Evolutionary conservation across 2,329 filamentous ascomycete genomes (phyloP).

Genomic region (Aspergillus sp.): DNA sequence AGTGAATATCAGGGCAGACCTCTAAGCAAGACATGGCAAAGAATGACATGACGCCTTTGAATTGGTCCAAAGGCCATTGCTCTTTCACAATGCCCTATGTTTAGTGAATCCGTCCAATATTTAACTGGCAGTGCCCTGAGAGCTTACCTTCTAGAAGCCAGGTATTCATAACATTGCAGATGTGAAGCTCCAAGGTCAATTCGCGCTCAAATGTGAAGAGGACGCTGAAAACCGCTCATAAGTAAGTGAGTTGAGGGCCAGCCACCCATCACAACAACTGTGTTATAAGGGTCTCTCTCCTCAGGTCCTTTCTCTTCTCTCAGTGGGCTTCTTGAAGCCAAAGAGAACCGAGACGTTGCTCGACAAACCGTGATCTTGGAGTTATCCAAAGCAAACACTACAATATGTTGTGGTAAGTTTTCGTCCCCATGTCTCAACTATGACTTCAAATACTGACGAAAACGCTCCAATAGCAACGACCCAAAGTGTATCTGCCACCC

Average conservation of each 20-base stretch:
- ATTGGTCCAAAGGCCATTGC: neutral
- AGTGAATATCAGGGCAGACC: neutral
- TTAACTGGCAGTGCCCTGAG: neutral
- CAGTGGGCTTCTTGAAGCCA: neutral
- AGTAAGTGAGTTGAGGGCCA: conserved; percentile 3
- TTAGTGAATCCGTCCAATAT: neutral
- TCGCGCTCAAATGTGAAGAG: neutral
- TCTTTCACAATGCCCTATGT: neutral
- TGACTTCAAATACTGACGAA: neutral
- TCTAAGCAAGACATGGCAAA: neutral
- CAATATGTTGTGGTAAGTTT: conserved; percentile 11
- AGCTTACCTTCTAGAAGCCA: neutral
- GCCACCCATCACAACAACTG: neutral
- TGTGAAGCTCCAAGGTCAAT: no score
- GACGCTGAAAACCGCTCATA: neutral
- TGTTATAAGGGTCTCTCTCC: neutral
- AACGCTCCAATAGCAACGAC: conserved; percentile 17
- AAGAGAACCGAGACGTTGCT: neutral
- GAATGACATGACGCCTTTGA: neutral
- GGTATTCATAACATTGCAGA: no score
- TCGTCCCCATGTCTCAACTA: neutral
- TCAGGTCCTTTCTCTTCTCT: neutral
- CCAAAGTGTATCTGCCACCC: conserved; percentile 25
- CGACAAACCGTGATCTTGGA: neutral
- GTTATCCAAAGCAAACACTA: neutral